Conservation (phyloP, 2,329 filamentous ascomycete genomes). For the Claviceps fusiformis region DNA sequence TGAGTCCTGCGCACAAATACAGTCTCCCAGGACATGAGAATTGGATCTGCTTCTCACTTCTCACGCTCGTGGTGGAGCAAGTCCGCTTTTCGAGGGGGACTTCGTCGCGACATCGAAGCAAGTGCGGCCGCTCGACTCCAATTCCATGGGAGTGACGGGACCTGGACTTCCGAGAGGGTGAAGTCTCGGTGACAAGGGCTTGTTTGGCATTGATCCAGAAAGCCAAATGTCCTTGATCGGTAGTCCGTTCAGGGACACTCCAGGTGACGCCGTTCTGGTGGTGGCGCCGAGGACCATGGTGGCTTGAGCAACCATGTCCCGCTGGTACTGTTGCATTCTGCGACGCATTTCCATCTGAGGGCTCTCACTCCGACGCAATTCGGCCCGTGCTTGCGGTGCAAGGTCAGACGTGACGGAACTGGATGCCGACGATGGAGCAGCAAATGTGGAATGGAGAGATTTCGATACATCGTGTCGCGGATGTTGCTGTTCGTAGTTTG, state of each 20-base stretch:
- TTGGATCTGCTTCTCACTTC: too few species aligned
- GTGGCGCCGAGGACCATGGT: slow-evolving; percentile 26
- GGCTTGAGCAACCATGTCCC: slow-evolving; percentile 47
- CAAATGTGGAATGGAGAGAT: slow-evolving; percentile 9
- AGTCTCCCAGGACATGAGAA: too few species aligned
- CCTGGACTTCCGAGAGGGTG: slow-evolving; percentile 43
- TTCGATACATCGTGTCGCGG: slow-evolving; percentile 8
- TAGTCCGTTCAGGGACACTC: slow-evolving; percentile 21
- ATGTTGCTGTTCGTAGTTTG: slow-evolving; percentile 38
- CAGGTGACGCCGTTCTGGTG: slow-evolving; percentile 12
- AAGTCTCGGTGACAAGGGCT: slow-evolving; percentile 36
- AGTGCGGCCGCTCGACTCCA: slow-evolving; percentile 27
- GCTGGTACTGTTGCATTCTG: slow-evolving; percentile 43
- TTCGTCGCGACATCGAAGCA: slow-evolving; percentile 19
- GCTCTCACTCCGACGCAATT: slow-evolving; percentile 6
- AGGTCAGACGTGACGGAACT: slow-evolving; percentile 22
- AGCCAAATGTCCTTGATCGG: slow-evolving; percentile 26
- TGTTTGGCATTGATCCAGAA: slow-evolving; percentile 24
- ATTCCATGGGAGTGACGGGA: slow-evolving; percentile 47
- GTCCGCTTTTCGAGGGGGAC: background rate
- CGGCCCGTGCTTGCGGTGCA: slow-evolving; percentile 10
- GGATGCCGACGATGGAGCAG: slow-evolving; percentile 15
- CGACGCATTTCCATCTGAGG: slow-evolving; percentile 32
- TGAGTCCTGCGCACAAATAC: too few species aligned
- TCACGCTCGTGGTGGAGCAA: background rate